Conservation (phyloP, 768 basidiomycete species). For the Paxillus ammoniavirescens region DNA sequence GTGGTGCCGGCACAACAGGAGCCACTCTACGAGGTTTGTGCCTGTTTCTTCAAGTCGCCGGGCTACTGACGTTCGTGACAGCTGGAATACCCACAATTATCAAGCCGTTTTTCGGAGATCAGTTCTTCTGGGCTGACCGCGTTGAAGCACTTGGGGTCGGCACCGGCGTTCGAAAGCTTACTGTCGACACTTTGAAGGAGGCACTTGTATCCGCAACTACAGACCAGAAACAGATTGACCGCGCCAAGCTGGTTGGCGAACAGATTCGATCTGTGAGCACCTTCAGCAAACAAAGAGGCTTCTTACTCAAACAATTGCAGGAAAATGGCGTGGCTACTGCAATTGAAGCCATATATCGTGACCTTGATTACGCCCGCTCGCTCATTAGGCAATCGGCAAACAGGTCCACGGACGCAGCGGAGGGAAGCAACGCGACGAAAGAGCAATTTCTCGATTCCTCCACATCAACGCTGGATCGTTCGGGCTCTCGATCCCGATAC, state of each 20-base stretch:
- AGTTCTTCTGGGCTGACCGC: slow-evolving; percentile 97
- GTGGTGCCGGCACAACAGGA: slow-evolving; percentile 95
- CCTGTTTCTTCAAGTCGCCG: background rate
- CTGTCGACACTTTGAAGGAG: slow-evolving; percentile 71
- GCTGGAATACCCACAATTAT: slow-evolving; percentile 96
- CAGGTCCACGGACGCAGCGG: slow-evolving; percentile 21
- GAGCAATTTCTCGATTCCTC: slow-evolving; percentile 32
- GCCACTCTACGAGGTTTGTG: slow-evolving; percentile 84
- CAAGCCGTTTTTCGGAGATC: slow-evolving; percentile 97
- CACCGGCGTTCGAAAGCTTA: slow-evolving; percentile 82
- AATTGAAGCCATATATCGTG: slow-evolving; percentile 93
- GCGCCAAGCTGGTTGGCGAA: slow-evolving; percentile 83
- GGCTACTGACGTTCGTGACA: slow-evolving; percentile 26
- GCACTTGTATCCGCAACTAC: slow-evolving; percentile 82
- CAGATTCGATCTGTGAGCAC: slow-evolving; percentile 72
- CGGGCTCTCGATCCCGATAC: slow-evolving; percentile 44
- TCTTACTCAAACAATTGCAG: slow-evolving; percentile 38
- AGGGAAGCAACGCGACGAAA: slow-evolving; percentile 6
- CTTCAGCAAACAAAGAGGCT: background rate
- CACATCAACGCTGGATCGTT: slow-evolving; percentile 27
- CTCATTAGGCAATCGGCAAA: slow-evolving; percentile 62
- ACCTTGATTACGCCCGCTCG: slow-evolving; percentile 90
- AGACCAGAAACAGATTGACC: slow-evolving; percentile 83
- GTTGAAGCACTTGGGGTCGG: slow-evolving; percentile 97
- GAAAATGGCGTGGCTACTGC: slow-evolving; percentile 95